Evolutionary conservation across 345 rosid genomes (phyloP).

Genomic region (Sonneratia caseolaris): DNA sequence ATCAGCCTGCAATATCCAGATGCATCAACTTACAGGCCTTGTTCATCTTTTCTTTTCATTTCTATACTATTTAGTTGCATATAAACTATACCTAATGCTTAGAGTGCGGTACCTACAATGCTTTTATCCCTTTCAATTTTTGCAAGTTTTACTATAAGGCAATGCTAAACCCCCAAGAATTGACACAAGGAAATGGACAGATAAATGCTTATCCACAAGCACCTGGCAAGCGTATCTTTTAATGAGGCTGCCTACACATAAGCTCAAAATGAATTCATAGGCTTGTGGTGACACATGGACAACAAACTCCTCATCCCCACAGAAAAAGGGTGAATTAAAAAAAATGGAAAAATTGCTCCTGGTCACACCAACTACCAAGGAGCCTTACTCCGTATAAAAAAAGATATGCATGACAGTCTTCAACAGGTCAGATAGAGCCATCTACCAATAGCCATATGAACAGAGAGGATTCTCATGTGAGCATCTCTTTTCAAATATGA

Average conservation of each 20-base stretch:
- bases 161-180: no score
- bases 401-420: not conserved
- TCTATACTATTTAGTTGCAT: not conserved
- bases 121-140: no score
- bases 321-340: not conserved
- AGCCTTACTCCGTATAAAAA: not conserved
- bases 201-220: no score
- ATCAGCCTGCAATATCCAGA: conserved; percentile 63
- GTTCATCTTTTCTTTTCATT: not conserved
- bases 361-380: not conserved
- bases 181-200: no score
- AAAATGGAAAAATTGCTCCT: not conserved
- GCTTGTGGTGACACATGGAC: not conserved
- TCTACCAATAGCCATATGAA: not conserved
- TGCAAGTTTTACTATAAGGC: no score
- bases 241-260: not conserved
- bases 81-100: not conserved
- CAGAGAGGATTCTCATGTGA: not conserved
- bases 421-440: not conserved
- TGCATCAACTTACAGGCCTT: not conserved
- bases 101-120: no score
- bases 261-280: not conserved
- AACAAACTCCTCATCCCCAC: not conserved
- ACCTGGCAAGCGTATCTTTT: no score
- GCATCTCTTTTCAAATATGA: not conserved